Evolutionary conservation across 768 basidiomycete species (phyloP).

Genomic region (Ramaria rubella): DNA sequence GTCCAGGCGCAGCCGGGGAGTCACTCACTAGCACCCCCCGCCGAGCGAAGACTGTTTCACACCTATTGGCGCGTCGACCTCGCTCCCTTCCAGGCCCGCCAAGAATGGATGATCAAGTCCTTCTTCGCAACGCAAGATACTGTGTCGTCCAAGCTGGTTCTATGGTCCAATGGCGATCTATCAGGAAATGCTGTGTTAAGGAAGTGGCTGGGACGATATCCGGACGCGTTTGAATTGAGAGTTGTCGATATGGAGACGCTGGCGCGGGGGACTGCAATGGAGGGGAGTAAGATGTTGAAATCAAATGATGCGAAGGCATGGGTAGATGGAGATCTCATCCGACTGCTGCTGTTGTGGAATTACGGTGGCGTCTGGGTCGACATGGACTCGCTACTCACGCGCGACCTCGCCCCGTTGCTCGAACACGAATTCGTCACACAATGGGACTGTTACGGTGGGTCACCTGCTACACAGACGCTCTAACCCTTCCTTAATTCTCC

Average conservation of each 20-base stretch:
- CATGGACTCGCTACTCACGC: conserved; percentile 90
- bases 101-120: conserved; percentile 87
- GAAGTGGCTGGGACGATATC: conserved; percentile 54
- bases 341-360: conserved; percentile 82
- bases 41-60: conserved; percentile 63
- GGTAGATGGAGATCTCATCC: conserved; percentile 92
- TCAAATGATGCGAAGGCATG: conserved; percentile 75
- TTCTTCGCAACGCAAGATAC: conserved; percentile 90
- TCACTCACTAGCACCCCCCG: conserved; percentile 14
- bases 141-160: conserved; percentile 52
- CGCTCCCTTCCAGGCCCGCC: conserved; percentile 68
- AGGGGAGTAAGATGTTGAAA: conserved; percentile 54
- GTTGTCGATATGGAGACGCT: conserved; percentile 60
- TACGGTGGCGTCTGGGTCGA: conserved; percentile 95
- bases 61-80: conserved; percentile 94
- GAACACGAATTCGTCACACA: conserved; percentile 97
- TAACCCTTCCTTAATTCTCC: neutral
- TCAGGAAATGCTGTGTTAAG: conserved; percentile 47
- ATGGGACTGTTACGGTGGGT: conserved; percentile 95
- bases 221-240: conserved; percentile 63
- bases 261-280: conserved; percentile 71
- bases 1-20: conserved; percentile 37
- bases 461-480: neutral
- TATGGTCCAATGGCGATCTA: conserved; percentile 91
- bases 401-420: conserved; percentile 77